A percentile compares a stretch with the other conserved stretches of the same genome.
phyloP scores from a whole-genome alignment of 345 rosid genomes.

The Erucastrum elatum region DNA sequence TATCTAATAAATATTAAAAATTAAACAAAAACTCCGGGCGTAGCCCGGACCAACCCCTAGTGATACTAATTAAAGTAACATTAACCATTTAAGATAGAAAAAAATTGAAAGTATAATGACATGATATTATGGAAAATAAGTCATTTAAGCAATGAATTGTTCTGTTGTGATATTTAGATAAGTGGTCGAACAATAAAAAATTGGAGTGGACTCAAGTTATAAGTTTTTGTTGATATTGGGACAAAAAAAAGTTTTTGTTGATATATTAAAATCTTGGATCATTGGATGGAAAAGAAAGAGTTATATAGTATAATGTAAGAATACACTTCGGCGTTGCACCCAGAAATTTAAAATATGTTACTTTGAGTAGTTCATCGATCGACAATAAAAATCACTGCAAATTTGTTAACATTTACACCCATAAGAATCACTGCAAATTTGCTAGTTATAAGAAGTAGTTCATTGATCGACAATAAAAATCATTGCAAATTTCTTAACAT shows the following conservation, averaged over 20 bases:
- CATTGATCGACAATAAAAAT: background rate
- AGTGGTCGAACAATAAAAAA: background rate
- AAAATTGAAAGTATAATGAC: background rate
- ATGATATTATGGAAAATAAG: conserved; percentile 15
- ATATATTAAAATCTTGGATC: background rate
- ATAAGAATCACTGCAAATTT: too few relatives aligned
- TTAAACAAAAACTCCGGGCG: too few relatives aligned
- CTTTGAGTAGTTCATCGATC: background rate
- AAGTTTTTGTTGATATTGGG: background rate
- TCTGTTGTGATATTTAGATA: background rate
- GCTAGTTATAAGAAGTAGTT: background rate
- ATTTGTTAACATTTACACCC: too few relatives aligned
- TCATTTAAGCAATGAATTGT: background rate
- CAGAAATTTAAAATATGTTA: background rate
- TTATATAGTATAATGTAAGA: background rate
- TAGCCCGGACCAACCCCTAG: too few relatives aligned
- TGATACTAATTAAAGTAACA: conserved; percentile 9
- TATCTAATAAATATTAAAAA: too few relatives aligned
- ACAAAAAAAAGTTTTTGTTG: background rate
- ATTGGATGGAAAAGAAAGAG: background rate
- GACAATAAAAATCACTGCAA: background rate
- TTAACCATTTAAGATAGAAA: conserved; percentile 3
- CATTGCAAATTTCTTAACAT: background rate
- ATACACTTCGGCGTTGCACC: background rate
- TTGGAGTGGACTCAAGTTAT: background rate